Conservation (phyloP, 2,329 filamentous ascomycete species). For the Microascus cirrosus region DNA sequence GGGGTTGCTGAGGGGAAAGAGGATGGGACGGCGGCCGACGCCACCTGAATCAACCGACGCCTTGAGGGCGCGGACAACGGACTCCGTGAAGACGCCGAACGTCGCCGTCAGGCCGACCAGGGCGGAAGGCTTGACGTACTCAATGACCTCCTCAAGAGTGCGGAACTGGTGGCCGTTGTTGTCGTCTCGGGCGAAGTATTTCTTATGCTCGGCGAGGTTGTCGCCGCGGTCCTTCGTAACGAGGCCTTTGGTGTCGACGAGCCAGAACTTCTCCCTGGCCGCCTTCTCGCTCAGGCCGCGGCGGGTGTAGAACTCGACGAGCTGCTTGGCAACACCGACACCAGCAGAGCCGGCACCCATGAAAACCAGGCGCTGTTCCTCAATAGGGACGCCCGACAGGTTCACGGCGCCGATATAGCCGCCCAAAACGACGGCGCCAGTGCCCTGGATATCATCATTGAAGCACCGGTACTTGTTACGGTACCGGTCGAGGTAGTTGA, state of each 20-base stretch:
- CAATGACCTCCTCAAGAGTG: constrained; percentile 80
- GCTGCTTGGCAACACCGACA: constrained; percentile 94
- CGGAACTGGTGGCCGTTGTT: constrained; percentile 61
- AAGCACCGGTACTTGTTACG: constrained; percentile 86
- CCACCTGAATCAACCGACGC: constrained; percentile 51
- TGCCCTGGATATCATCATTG: constrained; percentile 98
- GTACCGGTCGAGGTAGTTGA: constrained; percentile 86
- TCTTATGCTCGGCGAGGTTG: constrained; percentile 82
- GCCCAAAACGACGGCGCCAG: constrained; percentile 85
- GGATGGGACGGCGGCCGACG: constrained; percentile 68
- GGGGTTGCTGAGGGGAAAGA: constrained; percentile 95
- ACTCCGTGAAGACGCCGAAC: constrained; percentile 85
- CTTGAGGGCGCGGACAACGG: constrained; percentile 64
- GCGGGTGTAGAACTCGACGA: constrained; percentile 92
- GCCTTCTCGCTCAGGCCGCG: constrained; percentile 81
- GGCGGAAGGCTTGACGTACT: constrained; percentile 89
- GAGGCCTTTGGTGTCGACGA: constrained; percentile 93
- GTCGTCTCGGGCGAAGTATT: constrained; percentile 56
- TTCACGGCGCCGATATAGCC: constrained; percentile 69
- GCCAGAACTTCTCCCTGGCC: constrained; percentile 87
- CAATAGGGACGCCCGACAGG: constrained; percentile 70
- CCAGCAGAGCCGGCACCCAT: constrained; percentile 92
- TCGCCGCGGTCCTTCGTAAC: constrained; percentile 90
- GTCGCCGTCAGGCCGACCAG: constrained; percentile 91
- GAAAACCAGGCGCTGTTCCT: constrained; percentile 91